Base-by-base conservation (phyloP, 345 rosid species). In the Eucalyptus brandiana region DNA sequence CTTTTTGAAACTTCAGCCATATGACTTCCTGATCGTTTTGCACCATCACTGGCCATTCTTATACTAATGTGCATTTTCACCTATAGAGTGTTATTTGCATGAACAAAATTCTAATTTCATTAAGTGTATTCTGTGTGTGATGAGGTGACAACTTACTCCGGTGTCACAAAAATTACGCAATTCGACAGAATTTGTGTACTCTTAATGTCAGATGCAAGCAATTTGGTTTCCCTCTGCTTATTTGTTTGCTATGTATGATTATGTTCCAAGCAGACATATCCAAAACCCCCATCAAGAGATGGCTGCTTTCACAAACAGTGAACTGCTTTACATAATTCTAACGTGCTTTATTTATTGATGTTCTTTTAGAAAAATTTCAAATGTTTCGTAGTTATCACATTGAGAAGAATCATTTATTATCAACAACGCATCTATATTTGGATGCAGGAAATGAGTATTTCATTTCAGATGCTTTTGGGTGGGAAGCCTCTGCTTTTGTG, bases 361-460 rank as follows among this genome's bases (percentile, higher is more conserved):
- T 93, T 90, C 92, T 88, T 32, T 93, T 90, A 92, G 87, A 89
- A 93, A 90, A 94, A 90, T 88, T 54, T 76, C 45, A 50, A 90
- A 91, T 89, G 91, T 92, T 95, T 94, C 91, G 90, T 10, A 76
- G 47, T 37, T 76, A 19, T 19, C 23, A 26, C 83, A 34, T 37
- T 34, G 83, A 21, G 47, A 76, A 37, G 83, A 76, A 76, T 76
- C 5, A 37, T 76, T 76, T 37, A 21, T 76, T 17, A 21, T 37
- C 83, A 37, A 76, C 83, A 76, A 91, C 94, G 95, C 96, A 93
- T 94, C 92, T 94, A 89, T 94, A 93, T 96, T 93, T 96, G 95
- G 89, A 91, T 94, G 96, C 96, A 93, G 96, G 98, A 88, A 88
- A 86, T 91, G 91, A 91, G 67, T 91, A 50, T 85, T 91, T 91